Base-by-base conservation (phyloP, 257 asterid genomes). In the Avicennia marina region DNA sequence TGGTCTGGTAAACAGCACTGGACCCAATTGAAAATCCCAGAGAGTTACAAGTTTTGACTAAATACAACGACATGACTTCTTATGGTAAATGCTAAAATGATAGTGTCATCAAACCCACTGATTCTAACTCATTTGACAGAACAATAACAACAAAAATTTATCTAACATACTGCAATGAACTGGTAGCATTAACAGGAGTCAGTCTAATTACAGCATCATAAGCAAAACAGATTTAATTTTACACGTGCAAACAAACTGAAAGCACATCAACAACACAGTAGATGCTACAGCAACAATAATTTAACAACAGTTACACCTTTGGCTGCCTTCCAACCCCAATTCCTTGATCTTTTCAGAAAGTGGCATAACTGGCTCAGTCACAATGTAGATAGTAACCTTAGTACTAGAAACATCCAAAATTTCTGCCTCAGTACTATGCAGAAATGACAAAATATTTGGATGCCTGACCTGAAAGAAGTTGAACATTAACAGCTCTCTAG, bases 351-450 rank as follows among this genome's bases (percentile, higher is more conserved):
- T 88, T 69, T 91, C 98, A 12, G 89, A 82, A 70, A 91, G 89
- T 48, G 98, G 97, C 85, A 88, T 75, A 26, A 91, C 98, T 62
- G 98, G 95, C 77, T 91, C 98, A 7, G 98, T 91, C 58, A 91
- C 98, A 62, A 91, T 80, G 64, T 91, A 91, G 62, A 91, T 83
- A 40, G 95, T 81, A 59, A 86, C 84, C 79, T 88, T 91, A 13
- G 94, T 63, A 51, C 65, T 75, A 39, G 96, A 66, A 55, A 95
- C 98, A 77, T 88, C 98, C 48, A 69, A 60, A 71, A 54, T 77
- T 80, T 91, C 98, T 36, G 86, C 85, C 80, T 91, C 98, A 5
- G 97, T 85, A 63, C 98, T 88, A 83, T 88, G 90, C 68, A 91
- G 77, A 77, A 91, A 91, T 62, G 97, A 91, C 73, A 91, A 64